phyloP scores from a whole-genome alignment of 179 eudicot genomes.

The Beta corolliflora region DNA sequence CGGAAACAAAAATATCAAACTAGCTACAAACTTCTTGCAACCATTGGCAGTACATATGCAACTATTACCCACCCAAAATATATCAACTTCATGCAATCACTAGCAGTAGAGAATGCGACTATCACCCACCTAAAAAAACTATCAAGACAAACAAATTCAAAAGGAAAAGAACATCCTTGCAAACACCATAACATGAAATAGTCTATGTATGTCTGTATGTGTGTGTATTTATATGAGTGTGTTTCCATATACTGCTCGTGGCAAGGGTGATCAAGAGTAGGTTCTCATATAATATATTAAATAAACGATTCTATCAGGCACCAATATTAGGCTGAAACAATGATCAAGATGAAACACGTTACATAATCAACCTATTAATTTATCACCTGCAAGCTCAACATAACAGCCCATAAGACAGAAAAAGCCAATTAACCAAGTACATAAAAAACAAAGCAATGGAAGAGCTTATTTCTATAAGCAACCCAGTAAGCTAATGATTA shows the following conservation, averaged over 20 bases:
- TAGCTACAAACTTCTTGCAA: neutral
- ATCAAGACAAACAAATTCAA: neutral
- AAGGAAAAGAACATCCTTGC: neutral
- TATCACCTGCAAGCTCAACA: neutral
- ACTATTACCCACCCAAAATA: neutral
- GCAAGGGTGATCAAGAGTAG: neutral
- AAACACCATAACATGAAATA: neutral
- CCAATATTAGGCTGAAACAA: neutral
- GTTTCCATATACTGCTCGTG: too few species aligned
- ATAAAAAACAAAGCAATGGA: neutral
- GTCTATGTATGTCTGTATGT: too few species aligned
- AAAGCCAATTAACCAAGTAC: neutral
- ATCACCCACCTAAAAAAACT: neutral
- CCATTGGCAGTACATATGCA: neutral
- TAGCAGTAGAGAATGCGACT: neutral
- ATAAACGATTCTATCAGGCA: neutral
- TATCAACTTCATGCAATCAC: neutral
- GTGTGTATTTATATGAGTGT: too few species aligned
- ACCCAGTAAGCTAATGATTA: neutral
- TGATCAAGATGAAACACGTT: neutral
- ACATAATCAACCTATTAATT: neutral
- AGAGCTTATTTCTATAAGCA: neutral
- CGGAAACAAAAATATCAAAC: neutral
- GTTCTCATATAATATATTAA: neutral
- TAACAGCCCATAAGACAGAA: neutral